Base-by-base conservation (phyloP, 306 rosid genomes). In the Begonia fuchsioides region DNA sequence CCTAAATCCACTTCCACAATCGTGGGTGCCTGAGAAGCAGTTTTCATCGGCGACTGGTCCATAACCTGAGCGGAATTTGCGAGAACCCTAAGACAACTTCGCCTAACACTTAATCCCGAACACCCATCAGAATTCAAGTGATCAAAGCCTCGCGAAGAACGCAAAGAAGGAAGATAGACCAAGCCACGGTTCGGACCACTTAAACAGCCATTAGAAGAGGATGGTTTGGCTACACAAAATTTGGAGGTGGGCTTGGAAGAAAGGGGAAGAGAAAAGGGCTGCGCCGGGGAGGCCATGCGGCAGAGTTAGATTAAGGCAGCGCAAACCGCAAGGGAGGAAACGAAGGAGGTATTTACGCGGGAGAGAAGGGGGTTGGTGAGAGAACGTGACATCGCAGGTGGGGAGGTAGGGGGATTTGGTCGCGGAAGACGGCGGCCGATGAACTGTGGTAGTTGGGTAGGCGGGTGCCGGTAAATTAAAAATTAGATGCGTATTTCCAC, bases 1-100 rank as follows among this genome's bases (percentile, higher is more conserved):
- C 95, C 95, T 81, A 85, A 82, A 77, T 75, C 77, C 19, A 90
- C 98, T 39, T 81, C 75, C 13, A 90, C 95, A 48, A 57, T 55
- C 8, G 80, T 57, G 17, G 81, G 76, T 35, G 50, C 54, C 1
- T 48, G 44, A 19, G 67, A 43, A 32, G 57, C 68, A 7, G 68
- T 59, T 63, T 52, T 55, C 5, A 72, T 11, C 11, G 74, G 19
- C 45, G 70, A 72, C 15, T 70, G 84, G 68, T 81, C 87, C 87
- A 85, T 71, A 17, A 79, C 67, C 65, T 66, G 81, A 44, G 83
- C 81, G 9, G 80, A 81, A 13, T 53, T 52, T 41, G 87, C 87
- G 44, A 67, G 64, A 51, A 82, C 62, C 62, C 52, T 67, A 15
- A 68, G 57, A 10, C 58, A 46, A 39, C 15, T 49, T 43, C 43